A percentile compares a stretch with the other conserved stretches of the same genome.
These are phyloP conservation scores for Botrytis tulipae DNA, from an alignment of 2,329 filamentous ascomycete species.

Conservation along the genomic window DNA sequence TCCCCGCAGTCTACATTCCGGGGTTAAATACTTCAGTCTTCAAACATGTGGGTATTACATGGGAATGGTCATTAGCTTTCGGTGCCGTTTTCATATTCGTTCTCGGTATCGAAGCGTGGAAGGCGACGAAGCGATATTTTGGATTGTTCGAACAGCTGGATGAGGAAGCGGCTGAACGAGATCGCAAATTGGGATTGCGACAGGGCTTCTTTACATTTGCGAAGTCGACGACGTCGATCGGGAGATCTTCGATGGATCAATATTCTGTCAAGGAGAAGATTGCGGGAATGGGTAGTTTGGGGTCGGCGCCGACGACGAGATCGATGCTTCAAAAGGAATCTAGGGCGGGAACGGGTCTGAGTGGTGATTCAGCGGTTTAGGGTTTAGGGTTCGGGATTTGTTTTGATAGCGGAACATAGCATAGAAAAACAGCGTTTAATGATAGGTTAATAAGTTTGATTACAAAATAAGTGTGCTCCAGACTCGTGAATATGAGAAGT, in stretches of 20 bases:
- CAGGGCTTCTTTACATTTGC: slow-evolving; percentile 13
- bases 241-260: neutral
- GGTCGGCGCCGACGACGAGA: neutral
- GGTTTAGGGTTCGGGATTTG: neutral
- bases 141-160: slow-evolving; percentile 4
- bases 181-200: neutral
- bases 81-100: slow-evolving; percentile 61
- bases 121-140: slow-evolving; percentile 58
- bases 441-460: neutral
- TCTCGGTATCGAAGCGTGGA: slow-evolving; percentile 62
- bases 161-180: neutral
- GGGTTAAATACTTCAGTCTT: slow-evolving; percentile 64
- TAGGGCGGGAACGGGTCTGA: neutral
- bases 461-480: neutral
- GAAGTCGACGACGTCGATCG: neutral
- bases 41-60: slow-evolving; percentile 62
- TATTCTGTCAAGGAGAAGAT: slow-evolving; percentile 25
- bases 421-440: neutral
- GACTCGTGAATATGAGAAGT: neutral
- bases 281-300: slow-evolving; percentile 18
- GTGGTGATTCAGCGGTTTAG: slow-evolving; percentile 5
- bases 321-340: neutral
- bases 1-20: slow-evolving; percentile 66
- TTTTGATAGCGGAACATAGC: neutral
- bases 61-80: slow-evolving; percentile 70